These are phyloP conservation scores for Posidonia oceanica DNA, from an alignment of 116 monocot genomes.

Conservation along the genomic window DNA sequence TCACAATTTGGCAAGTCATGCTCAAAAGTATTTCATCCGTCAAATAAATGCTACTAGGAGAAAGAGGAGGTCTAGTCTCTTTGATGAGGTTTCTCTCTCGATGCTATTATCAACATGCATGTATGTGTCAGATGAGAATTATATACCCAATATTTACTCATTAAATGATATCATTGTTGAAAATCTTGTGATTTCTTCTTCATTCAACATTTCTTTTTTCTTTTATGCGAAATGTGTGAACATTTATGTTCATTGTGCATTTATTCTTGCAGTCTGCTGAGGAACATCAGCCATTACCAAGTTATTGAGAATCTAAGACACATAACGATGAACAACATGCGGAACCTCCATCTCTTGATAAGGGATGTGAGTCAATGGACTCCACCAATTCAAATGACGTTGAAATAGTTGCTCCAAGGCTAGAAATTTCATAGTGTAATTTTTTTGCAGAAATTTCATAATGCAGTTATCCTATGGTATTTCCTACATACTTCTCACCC, in stretches of 20 bases:
- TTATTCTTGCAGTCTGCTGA: constrained; percentile 20
- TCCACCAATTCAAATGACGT: constrained; percentile 41
- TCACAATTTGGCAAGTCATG: constrained; percentile 95
- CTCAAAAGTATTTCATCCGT: constrained; percentile 91
- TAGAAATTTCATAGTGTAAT: constrained; percentile 9
- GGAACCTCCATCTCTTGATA: constrained; percentile 20
- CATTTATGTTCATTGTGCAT: neutral
- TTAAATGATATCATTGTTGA: neutral
- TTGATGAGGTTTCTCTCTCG: constrained; percentile 53
- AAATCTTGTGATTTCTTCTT: neutral
- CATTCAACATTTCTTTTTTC: neutral
- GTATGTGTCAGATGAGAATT: neutral
- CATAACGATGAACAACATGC: constrained; percentile 10
- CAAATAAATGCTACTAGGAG: constrained; percentile 67
- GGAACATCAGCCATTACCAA: constrained; percentile 14
- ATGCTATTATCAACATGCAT: too few species aligned
- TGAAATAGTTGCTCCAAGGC: constrained; percentile 19
- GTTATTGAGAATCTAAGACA: constrained; percentile 23
- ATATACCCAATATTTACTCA: neutral
- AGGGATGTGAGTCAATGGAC: constrained; percentile 57
- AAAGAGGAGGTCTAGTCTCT: constrained; percentile 86
- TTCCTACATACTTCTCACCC: constrained; percentile 51
- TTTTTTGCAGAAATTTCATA: constrained; percentile 12
- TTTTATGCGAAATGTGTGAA: too few species aligned
- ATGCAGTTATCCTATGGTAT: constrained; percentile 32